phyloP scores from a whole-genome alignment of 345 rosid species.

The Populus euphratica region DNA sequence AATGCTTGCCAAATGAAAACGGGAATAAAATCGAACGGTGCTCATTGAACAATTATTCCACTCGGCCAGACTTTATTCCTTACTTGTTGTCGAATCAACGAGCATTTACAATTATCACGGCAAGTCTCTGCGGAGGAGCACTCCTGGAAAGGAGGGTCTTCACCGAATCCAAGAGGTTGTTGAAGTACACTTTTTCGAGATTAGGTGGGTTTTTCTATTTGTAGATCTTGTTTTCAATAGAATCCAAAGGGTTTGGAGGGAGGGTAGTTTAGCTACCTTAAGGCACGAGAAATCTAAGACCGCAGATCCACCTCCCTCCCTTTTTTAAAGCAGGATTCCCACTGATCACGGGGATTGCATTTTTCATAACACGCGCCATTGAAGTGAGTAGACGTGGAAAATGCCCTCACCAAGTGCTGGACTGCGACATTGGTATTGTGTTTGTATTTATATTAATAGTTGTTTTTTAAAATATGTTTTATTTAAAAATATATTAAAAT shows the following conservation, averaged over 20 bases:
- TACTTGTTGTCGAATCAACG: conserved; percentile 3
- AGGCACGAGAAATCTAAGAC: background rate
- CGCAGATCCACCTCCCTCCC: background rate
- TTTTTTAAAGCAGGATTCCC: conserved; percentile 24
- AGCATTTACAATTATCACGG: background rate
- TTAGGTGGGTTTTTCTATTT: background rate
- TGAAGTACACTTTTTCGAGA: background rate
- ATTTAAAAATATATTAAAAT: too few species aligned
- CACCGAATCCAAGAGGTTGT: background rate
- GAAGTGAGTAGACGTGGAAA: background rate
- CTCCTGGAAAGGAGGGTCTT: background rate
- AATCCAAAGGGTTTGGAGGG: background rate
- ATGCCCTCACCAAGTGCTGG: background rate
- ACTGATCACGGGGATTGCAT: conserved; percentile 14
- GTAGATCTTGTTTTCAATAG: background rate
- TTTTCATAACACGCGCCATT: background rate
- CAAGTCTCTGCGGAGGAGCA: background rate
- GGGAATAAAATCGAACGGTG: background rate
- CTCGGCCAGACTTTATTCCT: background rate
- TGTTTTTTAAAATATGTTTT: too few species aligned
- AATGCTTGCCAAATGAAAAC: too few species aligned
- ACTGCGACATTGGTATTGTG: too few species aligned
- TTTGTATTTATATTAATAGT: too few species aligned
- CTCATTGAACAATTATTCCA: background rate
- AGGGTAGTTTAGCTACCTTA: conserved; percentile 11